Base-by-base conservation (phyloP, 2,329 filamentous ascomycete species). In the Allantophomopsis lycopodina region DNA sequence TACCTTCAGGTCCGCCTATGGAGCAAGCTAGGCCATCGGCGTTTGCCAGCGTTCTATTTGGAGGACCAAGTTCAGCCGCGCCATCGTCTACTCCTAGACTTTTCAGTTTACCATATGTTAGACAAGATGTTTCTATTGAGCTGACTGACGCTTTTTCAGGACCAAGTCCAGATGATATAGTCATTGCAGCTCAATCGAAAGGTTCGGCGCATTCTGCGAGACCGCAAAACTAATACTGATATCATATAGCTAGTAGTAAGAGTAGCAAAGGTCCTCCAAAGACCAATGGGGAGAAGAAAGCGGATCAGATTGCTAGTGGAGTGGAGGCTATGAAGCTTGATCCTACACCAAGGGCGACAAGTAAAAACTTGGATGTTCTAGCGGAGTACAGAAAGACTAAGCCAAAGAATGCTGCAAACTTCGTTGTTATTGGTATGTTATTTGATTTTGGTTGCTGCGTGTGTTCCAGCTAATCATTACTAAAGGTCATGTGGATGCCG, bases 401-500 rank as follows among this genome's bases (percentile, higher is more conserved):
- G 39, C 70, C 71, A 48, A 96, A 95, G 61, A 83, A 80, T 49
- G 80, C 76, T 40, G 81, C 83, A 33, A 94, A 86, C 55, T 94
- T 95, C 60, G 87, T 94, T 7, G 88, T 95, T 28, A 87, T 94
- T 50, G 87, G 84, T 88, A 65, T 50, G 76, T 50, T 5, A 18
- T 54, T 20, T 53, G 23, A 8, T 28, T 28, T 12, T 10, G 5
- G 10, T 12, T 28, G 8, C 39, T 47, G 35, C 18, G 38, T 33
- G 34, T 10, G 4, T 16, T 10, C 5, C 15, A 15, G 45, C 11
- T 28, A 28, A 28, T 28, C 11, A 12, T 4, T 28, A 8, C 7
- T 3, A 41, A 55, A 86, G 87, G 91, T 12, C 91, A 98, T 57
- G 91, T 98, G 40, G 91, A 98, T 58, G 89, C 93, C 39, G 91